phyloP scores from a whole-genome alignment of 805 yeast genomes.

The Clavispora vitiphila region DNA sequence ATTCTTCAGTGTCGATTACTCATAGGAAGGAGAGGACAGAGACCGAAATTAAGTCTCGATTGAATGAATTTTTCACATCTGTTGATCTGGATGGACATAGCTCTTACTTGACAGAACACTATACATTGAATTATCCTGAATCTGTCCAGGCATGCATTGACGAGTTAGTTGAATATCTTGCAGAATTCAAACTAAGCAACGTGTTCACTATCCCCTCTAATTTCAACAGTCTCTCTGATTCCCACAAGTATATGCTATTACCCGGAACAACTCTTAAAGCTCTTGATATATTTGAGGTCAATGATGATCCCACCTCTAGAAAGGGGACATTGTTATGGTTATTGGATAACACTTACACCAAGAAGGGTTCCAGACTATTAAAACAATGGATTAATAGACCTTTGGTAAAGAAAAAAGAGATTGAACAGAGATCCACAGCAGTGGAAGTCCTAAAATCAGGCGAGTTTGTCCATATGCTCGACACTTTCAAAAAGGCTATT shows the following conservation, averaged over 20 bases:
- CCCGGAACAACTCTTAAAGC: slow-evolving; percentile 64
- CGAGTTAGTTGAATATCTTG: slow-evolving; percentile 49
- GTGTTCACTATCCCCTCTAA: slow-evolving; percentile 51
- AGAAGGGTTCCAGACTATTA: slow-evolving; percentile 66
- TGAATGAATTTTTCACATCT: slow-evolving; percentile 23
- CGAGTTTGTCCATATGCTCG: slow-evolving; percentile 29
- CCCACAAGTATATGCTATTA: slow-evolving; percentile 48
- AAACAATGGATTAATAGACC: slow-evolving; percentile 76
- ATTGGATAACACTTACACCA: slow-evolving; percentile 73
- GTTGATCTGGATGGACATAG: slow-evolving; percentile 15
- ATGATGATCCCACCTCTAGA: slow-evolving; percentile 45
- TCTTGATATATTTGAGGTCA: slow-evolving; percentile 69
- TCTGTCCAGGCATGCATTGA: slow-evolving; percentile 34
- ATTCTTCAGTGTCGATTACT: slow-evolving; percentile 7
- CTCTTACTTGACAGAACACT: slow-evolving; percentile 20
- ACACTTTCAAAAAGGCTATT: slow-evolving; percentile 23
- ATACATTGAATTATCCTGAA: slow-evolving; percentile 15
- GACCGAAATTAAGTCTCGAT: slow-evolving; percentile 6
- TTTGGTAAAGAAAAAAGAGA: slow-evolving; percentile 45
- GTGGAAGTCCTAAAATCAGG: slow-evolving; percentile 25
- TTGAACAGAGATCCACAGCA: slow-evolving; percentile 62
- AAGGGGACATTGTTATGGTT: slow-evolving; percentile 77
- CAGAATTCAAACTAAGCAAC: slow-evolving; percentile 56
- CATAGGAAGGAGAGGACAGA: slow-evolving; percentile 2
- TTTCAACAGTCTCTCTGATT: slow-evolving; percentile 45